phyloP scores from a whole-genome alignment of 371 early-diverging fungal species.

The Rhizopus stolonifer region DNA sequence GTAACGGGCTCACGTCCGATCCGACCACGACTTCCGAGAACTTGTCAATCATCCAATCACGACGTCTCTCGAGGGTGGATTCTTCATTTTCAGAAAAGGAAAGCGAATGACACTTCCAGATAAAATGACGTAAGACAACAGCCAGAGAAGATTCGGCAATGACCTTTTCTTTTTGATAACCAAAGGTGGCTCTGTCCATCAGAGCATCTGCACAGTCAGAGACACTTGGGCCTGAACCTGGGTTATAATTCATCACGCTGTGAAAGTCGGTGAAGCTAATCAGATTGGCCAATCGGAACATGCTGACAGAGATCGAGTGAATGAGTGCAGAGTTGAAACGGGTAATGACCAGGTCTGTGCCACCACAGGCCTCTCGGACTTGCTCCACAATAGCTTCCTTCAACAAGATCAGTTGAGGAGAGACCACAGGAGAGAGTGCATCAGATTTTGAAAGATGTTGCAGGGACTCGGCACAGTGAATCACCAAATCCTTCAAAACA shows the following conservation, averaged over 20 bases:
- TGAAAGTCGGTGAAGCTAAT: slow-evolving; percentile 37
- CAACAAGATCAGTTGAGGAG: slow-evolving; percentile 36
- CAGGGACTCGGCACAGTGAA: slow-evolving; percentile 40
- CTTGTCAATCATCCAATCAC: slow-evolving; percentile 37
- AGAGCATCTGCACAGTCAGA: slow-evolving; percentile 25
- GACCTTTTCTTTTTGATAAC: slow-evolving; percentile 33
- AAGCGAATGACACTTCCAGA: slow-evolving; percentile 41
- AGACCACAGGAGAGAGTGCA: slow-evolving; percentile 36
- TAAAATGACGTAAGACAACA: slow-evolving; percentile 42
- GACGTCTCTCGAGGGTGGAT: slow-evolving; percentile 27
- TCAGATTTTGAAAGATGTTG: slow-evolving; percentile 42
- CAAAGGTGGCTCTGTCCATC: slow-evolving; percentile 36
- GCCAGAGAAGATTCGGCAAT: slow-evolving; percentile 35
- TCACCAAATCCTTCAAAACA: slow-evolving; percentile 33
- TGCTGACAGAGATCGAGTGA: slow-evolving; percentile 42
- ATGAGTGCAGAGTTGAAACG: slow-evolving; percentile 37
- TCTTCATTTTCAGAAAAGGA: slow-evolving; percentile 11
- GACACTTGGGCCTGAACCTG: slow-evolving; percentile 35
- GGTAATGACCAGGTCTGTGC: slow-evolving; percentile 46
- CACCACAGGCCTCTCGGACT: slow-evolving; percentile 43
- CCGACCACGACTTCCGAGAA: slow-evolving; percentile 21
- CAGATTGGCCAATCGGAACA: slow-evolving; percentile 41
- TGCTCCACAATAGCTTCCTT: slow-evolving; percentile 39
- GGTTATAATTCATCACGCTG: slow-evolving; percentile 35
- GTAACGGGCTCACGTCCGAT: slow-evolving; percentile 24